Percentiles rank a stretch among this genome's conserved stretches.
Evolutionary conservation across 345 rosid genomes (phyloP).

Genomic region (Acer campestre): DNA sequence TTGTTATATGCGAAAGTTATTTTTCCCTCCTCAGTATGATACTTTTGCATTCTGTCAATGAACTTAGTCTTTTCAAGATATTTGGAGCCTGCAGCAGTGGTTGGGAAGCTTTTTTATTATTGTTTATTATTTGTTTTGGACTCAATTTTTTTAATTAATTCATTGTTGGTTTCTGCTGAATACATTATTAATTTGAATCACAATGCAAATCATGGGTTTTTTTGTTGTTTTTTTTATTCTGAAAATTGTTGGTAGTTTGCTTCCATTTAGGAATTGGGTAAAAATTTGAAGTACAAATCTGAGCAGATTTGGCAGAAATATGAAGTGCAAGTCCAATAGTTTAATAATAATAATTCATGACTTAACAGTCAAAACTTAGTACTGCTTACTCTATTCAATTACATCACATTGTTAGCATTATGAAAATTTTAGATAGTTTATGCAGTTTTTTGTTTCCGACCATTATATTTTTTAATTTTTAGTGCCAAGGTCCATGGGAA

Average conservation of each 20-base stretch:
- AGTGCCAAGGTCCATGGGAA: neutral
- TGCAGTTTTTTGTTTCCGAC: neutral
- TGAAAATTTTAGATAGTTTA: neutral
- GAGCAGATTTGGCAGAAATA: neutral
- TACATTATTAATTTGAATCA: too few relatives aligned
- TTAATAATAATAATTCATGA: neutral
- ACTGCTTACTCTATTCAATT: neutral
- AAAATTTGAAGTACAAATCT: too few relatives aligned
- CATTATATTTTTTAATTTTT: neutral
- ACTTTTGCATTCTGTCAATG: too few relatives aligned
- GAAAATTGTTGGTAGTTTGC: neutral
- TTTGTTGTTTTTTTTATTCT: neutral
- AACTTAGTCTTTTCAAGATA: too few relatives aligned
- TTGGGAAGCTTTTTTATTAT: too few relatives aligned
- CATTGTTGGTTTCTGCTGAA: too few relatives aligned
- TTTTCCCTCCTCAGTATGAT: too few relatives aligned
- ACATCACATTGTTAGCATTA: neutral
- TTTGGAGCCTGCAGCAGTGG: too few relatives aligned
- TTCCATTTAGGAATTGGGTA: neutral
- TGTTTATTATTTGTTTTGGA: too few relatives aligned
- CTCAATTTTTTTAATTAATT: too few relatives aligned
- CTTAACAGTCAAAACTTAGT: neutral
- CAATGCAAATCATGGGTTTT: neutral
- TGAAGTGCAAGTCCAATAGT: neutral
- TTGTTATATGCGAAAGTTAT: too few relatives aligned